These are phyloP conservation scores for Thermoascus crustaceus DNA, from an alignment of 2,329 filamentous ascomycete genomes.

Conservation along the genomic window DNA sequence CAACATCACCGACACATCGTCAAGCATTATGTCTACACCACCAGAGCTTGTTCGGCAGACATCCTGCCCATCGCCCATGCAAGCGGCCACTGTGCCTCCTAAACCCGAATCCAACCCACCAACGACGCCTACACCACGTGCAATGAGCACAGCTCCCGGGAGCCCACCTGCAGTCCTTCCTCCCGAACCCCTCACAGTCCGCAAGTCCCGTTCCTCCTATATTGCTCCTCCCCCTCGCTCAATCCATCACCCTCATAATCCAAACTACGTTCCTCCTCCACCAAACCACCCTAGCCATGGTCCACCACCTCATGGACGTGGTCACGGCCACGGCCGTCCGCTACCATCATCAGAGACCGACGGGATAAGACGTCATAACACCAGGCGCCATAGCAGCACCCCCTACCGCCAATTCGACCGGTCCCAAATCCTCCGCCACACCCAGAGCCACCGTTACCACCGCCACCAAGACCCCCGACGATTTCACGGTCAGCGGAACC, in stretches of 20 bases:
- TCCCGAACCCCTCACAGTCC: slow-evolving; percentile 17
- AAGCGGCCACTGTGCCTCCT: too few relatives aligned
- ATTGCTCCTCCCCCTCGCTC: slow-evolving; percentile 12
- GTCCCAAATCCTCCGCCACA: slow-evolving; percentile 16
- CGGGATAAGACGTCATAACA: slow-evolving; percentile 8
- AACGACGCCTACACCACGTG: slow-evolving; percentile 9
- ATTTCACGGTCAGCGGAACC: slow-evolving; percentile 14
- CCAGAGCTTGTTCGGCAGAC: neutral
- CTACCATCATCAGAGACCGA: slow-evolving; percentile 8
- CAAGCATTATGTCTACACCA: neutral
- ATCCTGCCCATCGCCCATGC: neutral
- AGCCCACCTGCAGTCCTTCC: slow-evolving; percentile 29
- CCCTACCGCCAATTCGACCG: slow-evolving; percentile 20
- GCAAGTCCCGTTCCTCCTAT: slow-evolving; percentile 18
- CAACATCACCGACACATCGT: neutral
- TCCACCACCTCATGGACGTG: too few relatives aligned
- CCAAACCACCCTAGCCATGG: slow-evolving; percentile 9
- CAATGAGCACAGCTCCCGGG: slow-evolving; percentile 25
- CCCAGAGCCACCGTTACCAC: slow-evolving; percentile 21
- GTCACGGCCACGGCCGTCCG: too few relatives aligned
- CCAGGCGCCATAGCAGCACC: slow-evolving; percentile 7
- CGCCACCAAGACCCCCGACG: slow-evolving; percentile 16
- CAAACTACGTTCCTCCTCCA: slow-evolving; percentile 16
- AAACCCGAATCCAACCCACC: neutral
- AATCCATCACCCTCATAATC: slow-evolving; percentile 19